These are phyloP conservation scores for Tagetes erecta DNA, from an alignment of 129 eudicot species.

Conservation along the genomic window DNA sequence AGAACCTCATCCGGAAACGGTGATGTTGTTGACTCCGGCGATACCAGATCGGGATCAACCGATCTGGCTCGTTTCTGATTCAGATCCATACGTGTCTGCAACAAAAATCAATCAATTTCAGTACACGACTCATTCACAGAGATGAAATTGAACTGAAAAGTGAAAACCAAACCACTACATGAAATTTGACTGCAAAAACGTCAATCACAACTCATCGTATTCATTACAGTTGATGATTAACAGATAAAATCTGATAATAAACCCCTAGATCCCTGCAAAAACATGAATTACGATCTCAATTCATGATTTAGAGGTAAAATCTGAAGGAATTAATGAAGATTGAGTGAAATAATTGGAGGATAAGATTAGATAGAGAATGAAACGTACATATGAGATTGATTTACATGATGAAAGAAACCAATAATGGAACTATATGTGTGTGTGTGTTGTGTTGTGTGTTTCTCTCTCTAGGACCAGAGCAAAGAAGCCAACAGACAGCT, in stretches of 20 bases:
- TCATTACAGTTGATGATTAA: neutral
- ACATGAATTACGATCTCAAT: no score
- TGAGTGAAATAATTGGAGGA: slow-evolving; percentile 18
- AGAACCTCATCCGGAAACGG: slow-evolving; percentile 79
- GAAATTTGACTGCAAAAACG: slow-evolving; percentile 8
- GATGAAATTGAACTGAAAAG: neutral
- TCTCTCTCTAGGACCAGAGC: slow-evolving; percentile 33
- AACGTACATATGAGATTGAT: slow-evolving; percentile 32
- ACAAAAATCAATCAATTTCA: neutral
- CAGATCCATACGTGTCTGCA: slow-evolving; percentile 28
- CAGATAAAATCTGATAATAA: neutral
- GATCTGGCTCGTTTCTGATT: slow-evolving; percentile 24
- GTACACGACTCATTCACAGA: neutral
- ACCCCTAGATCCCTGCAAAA: neutral
- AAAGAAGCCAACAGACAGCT: slow-evolving; percentile 33
- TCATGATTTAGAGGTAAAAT: neutral
- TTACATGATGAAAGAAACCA: slow-evolving; percentile 37
- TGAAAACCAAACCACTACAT: neutral
- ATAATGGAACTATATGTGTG: slow-evolving; percentile 25
- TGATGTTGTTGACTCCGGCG: slow-evolving; percentile 27
- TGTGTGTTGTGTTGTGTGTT: neutral
- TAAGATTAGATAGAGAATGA: slow-evolving; percentile 9
- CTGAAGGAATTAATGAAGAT: slow-evolving; percentile 19
- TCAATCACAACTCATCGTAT: neutral
- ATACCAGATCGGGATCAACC: slow-evolving; percentile 16